Conservation (phyloP, 768 basidiomycete species). For the Favolaschia claudopus region DNA sequence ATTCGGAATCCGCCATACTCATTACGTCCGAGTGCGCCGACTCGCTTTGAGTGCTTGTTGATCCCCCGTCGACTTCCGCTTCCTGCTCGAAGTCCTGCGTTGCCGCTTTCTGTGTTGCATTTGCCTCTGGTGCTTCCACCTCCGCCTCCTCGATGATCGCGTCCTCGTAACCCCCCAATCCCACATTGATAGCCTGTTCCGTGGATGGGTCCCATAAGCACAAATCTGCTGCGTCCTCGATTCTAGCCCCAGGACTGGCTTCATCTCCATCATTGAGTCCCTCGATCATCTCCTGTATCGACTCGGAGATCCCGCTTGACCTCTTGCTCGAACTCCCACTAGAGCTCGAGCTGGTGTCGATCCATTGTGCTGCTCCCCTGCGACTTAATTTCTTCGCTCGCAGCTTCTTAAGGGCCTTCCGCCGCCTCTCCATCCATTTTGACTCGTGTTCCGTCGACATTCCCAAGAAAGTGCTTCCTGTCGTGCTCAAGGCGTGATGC, state of each 20-base stretch:
- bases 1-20: not conserved
- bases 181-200: conserved; percentile 23
- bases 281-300: too few relatives aligned
- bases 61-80: not conserved
- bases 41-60: too few relatives aligned
- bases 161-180: conserved; percentile 5
- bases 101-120: not conserved
- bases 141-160: conserved; percentile 22
- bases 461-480: conserved; percentile 19
- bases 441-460: conserved; percentile 21
- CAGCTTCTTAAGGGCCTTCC: conserved; percentile 14
- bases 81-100: conserved; percentile 3
- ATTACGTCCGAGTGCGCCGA: not conserved
- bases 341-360: conserved; percentile 4
- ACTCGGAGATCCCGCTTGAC: not conserved
- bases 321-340: conserved; percentile 8
- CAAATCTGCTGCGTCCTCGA: not conserved
- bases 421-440: conserved; percentile 26
- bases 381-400: conserved; percentile 21
- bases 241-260: not conserved
- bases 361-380: conserved; percentile 15
- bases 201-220: conserved; percentile 18
- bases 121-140: conserved; percentile 13
- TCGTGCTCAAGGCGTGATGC: conserved; percentile 2
- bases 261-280: too few relatives aligned